Conservation (phyloP, 2,329 filamentous ascomycete genomes). For the Cladosporium sp. region DNA sequence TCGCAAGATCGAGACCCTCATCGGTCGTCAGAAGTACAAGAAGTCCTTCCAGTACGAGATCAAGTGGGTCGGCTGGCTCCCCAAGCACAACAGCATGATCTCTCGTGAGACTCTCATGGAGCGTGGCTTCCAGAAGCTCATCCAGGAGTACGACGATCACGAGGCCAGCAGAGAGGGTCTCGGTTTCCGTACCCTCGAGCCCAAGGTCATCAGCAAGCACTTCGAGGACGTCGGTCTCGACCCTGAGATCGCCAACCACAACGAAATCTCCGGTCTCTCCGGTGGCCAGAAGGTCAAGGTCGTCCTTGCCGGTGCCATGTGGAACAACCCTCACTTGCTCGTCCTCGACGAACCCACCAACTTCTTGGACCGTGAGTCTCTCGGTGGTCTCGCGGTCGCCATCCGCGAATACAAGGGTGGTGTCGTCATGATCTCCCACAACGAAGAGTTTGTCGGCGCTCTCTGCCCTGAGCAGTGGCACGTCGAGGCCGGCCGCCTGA, state of each 20-base stretch:
- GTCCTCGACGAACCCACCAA: constrained; percentile 99
- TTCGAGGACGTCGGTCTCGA: constrained; percentile 96
- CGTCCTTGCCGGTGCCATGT: constrained; percentile 71
- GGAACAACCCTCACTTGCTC: constrained; percentile 91
- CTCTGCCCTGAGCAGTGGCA: constrained; percentile 96
- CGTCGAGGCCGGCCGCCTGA: constrained; percentile 80
- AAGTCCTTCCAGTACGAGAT: constrained; percentile 99
- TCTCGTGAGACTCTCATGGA: constrained; percentile 86
- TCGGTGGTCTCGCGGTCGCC: constrained; percentile 93
- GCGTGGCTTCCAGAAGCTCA: constrained; percentile 83
- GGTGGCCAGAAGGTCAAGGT: constrained; percentile 99
- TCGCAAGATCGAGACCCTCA: constrained; percentile 77
- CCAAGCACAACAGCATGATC: constrained; percentile 89
- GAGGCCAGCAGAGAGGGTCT: constrained; percentile 98
- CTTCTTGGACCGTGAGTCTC: constrained; percentile 96
- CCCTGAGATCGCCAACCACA: constrained; percentile 97
- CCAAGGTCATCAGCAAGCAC: constrained; percentile 92
- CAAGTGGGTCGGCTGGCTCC: constrained; percentile 85
- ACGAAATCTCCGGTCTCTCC: constrained; percentile 91
- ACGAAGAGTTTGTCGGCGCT: constrained; percentile 96
- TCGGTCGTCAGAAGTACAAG: constrained; percentile 98
- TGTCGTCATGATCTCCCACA: constrained; percentile 99
- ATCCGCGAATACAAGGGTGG: constrained; percentile 98
- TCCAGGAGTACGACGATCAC: constrained; percentile 98
- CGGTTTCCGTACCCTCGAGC: constrained; percentile 88